Evolutionary conservation across 2,329 filamentous ascomycete species (phyloP).

Genomic region (Scytalidium lignicola): DNA sequence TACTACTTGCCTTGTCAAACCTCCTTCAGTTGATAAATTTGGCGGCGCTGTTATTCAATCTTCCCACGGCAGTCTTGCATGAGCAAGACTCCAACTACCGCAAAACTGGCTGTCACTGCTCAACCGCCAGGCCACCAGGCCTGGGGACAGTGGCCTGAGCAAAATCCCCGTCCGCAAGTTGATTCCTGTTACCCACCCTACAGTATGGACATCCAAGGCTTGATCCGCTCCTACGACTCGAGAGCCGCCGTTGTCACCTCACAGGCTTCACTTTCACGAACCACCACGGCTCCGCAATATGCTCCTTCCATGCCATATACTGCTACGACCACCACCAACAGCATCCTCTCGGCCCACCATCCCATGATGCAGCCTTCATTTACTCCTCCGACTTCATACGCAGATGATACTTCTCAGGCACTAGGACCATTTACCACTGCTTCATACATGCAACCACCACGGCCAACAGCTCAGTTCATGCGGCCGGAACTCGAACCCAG

Average conservation of each 20-base stretch:
- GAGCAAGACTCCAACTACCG: constrained; percentile 26
- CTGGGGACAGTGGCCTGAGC: constrained; percentile 52
- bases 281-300: constrained; percentile 42
- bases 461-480: constrained; percentile 26
- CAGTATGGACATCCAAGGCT: constrained; percentile 38
- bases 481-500: constrained; percentile 12
- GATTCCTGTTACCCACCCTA: constrained; percentile 16
- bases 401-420: constrained; percentile 37
- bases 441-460: constrained; percentile 25
- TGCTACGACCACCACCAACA: constrained; percentile 37
- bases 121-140: constrained; percentile 39
- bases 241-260: constrained; percentile 29
- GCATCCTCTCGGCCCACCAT: constrained; percentile 21
- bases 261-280: constrained; percentile 35
- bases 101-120: constrained; percentile 44
- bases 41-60: too few species aligned
- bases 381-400: background rate
- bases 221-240: constrained; percentile 45
- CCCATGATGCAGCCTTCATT: background rate
- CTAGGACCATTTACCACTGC: constrained; percentile 32
- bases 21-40: too few species aligned
- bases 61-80: constrained; percentile 21
- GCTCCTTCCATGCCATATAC: constrained; percentile 40
- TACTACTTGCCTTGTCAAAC: too few species aligned
- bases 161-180: constrained; percentile 26